A percentile compares a stretch with the other conserved stretches of the same genome.
phyloP scores from a whole-genome alignment of 176 grass and related monocot genomes.

The Carex littledalei region DNA sequence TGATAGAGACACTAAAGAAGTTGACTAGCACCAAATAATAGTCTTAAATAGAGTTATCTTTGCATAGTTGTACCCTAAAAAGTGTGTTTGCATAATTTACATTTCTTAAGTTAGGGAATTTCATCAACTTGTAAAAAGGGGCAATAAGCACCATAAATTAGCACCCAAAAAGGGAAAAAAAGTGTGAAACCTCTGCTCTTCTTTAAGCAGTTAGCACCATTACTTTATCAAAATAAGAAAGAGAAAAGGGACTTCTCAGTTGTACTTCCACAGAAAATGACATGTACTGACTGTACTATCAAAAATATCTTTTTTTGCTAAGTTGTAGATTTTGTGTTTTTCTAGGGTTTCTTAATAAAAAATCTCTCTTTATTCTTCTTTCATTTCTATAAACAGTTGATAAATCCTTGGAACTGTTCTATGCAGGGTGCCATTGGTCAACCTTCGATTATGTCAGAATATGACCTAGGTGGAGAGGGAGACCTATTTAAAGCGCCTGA shows the following conservation, averaged over 20 bases:
- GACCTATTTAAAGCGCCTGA: slow-evolving; percentile 95
- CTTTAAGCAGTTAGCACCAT: slow-evolving; percentile 7
- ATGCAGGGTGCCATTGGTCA: slow-evolving; percentile 53
- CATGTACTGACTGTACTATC: not conserved
- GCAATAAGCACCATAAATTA: not conserved
- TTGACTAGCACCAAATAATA: slow-evolving; percentile 6
- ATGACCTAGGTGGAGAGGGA: slow-evolving; percentile 80
- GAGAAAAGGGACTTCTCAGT: not conserved
- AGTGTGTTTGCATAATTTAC: slow-evolving; percentile 3
- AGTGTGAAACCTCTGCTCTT: slow-evolving; percentile 10
- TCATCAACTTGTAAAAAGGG: slow-evolving; percentile 13
- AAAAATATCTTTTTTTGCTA: slow-evolving; percentile 4
- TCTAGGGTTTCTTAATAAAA: not conserved
- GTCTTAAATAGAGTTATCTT: slow-evolving; percentile 1
- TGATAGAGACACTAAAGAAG: slow-evolving; percentile 20
- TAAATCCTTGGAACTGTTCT: not conserved
- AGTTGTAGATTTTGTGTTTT: not conserved
- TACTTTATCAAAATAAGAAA: not conserved
- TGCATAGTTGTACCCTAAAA: slow-evolving; percentile 11
- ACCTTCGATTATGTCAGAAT: slow-evolving; percentile 54
- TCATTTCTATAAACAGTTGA: not conserved
- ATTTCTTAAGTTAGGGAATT: not conserved
- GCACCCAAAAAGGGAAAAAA: slow-evolving; percentile 11
- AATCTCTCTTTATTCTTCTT: not conserved
- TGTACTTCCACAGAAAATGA: slow-evolving; percentile 11